Evolutionary conservation across 495 filamentous ascomycete genomes (phyloP).

Genomic region (Penicillium flavigenum): DNA sequence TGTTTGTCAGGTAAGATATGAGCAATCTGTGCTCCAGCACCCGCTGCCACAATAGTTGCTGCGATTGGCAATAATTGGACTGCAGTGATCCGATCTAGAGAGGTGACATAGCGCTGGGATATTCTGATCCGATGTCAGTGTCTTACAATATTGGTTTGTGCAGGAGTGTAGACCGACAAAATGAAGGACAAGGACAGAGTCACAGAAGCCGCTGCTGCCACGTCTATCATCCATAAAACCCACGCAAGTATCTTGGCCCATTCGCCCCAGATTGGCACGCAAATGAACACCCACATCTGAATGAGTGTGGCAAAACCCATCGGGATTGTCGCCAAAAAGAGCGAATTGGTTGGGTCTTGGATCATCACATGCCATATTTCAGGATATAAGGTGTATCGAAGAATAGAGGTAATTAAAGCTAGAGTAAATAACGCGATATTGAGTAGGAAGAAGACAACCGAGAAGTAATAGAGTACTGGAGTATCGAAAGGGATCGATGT

Average conservation of each 20-base stretch:
- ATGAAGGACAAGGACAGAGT: conserved; percentile 45
- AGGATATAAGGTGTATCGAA: conserved; percentile 50
- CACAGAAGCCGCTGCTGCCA: conserved; percentile 34
- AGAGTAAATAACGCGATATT: conserved; percentile 44
- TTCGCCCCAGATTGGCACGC: conserved; percentile 44
- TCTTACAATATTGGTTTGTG: neutral
- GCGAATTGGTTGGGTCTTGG: conserved; percentile 43
- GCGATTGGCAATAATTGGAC: conserved; percentile 49
- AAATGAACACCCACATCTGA: conserved; percentile 46
- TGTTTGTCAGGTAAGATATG: conserved; percentile 24
- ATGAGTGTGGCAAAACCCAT: conserved; percentile 54
- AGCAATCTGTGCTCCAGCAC: conserved; percentile 42
- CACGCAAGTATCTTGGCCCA: conserved; percentile 39
- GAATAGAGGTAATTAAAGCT: conserved; percentile 36
- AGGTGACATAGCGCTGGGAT: conserved; percentile 39
- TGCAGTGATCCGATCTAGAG: conserved; percentile 45
- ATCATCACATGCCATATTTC: conserved; percentile 48
- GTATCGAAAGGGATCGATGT: conserved; percentile 40
- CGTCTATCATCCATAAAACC: conserved; percentile 50
- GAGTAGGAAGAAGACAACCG: conserved; percentile 45
- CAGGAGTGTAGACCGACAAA: conserved; percentile 29
- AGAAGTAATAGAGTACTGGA: conserved; percentile 39
- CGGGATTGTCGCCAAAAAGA: conserved; percentile 49
- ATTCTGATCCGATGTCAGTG: conserved; percentile 21
- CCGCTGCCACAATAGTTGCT: conserved; percentile 47